Evolutionary conservation across 768 basidiomycete species (phyloP).

Genomic region (Boletus tylopilopsis): DNA sequence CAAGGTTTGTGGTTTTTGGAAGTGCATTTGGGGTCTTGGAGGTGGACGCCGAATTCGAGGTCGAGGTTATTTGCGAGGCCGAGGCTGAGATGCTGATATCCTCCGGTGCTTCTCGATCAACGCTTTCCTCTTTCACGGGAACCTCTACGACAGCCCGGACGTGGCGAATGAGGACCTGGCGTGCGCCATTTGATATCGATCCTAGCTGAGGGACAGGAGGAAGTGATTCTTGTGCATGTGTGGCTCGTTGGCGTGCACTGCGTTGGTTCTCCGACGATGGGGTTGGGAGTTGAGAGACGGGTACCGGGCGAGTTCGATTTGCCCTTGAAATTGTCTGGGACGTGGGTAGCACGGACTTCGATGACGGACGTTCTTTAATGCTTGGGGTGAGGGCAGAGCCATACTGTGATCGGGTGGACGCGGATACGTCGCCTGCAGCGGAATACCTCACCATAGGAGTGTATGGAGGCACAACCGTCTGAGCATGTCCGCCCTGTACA

Average conservation of each 20-base stretch:
- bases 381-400: conserved; percentile 17
- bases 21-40: conserved; percentile 12
- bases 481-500: conserved; percentile 15
- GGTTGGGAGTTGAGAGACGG: conserved; percentile 25
- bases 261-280: conserved; percentile 31
- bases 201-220: conserved; percentile 2
- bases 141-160: conserved; percentile 59
- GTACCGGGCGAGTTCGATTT: conserved; percentile 9
- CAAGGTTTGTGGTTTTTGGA: neutral
- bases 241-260: conserved; percentile 22
- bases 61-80: conserved; percentile 10
- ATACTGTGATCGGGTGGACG: conserved; percentile 23
- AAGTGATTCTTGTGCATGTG: conserved; percentile 5
- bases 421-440: conserved; percentile 22
- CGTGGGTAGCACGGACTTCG: conserved; percentile 30
- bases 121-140: conserved; percentile 61
- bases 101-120: conserved; percentile 34
- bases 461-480: conserved; percentile 22
- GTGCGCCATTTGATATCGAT: conserved; percentile 10
- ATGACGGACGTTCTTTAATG: conserved; percentile 30
- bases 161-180: conserved; percentile 48
- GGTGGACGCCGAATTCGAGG: conserved; percentile 11
- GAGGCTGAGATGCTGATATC: conserved; percentile 5
- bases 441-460: conserved; percentile 33
- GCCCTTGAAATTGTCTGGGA: conserved; percentile 17